Conservation (phyloP, 192 early-diverging fungal genomes). For the Umbelopsis sp. region DNA sequence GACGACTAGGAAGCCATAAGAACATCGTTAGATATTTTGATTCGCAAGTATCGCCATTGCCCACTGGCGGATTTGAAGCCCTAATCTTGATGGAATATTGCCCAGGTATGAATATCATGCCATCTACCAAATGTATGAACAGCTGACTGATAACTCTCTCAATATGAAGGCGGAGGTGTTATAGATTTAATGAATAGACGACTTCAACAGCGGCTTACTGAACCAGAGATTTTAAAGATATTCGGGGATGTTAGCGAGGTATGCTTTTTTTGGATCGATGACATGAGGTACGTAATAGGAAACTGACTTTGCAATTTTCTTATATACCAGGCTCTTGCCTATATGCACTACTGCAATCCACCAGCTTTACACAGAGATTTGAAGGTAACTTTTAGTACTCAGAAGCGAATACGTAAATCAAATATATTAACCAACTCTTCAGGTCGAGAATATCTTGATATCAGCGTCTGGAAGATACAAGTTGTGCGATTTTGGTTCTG, state of each 20-base stretch:
- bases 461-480: constrained; percentile 68
- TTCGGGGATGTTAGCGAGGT: constrained; percentile 81
- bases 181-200: constrained; percentile 88
- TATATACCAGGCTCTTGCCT: constrained; percentile 73
- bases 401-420: not conserved
- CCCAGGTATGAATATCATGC: constrained; percentile 47
- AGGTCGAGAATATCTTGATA: constrained; percentile 82
- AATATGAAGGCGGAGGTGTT: constrained; percentile 64
- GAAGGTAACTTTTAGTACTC: constrained; percentile 33
- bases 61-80: constrained; percentile 70
- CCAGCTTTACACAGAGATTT: constrained; percentile 87
- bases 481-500: constrained; percentile 96
- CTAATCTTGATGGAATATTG: constrained; percentile 95
- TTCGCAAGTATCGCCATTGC: constrained; percentile 57
- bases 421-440: not conserved
- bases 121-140: too few relatives aligned
- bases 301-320: not conserved
- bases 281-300: not conserved
- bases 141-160: too few relatives aligned
- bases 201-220: constrained; percentile 70
- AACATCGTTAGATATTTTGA: constrained; percentile 85
- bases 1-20: constrained; percentile 72
- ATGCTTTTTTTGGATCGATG: not conserved
- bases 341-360: constrained; percentile 83
- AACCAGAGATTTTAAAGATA: constrained; percentile 86